Percentiles rank a stretch among this genome's conserved stretches.
Evolutionary conservation across 768 basidiomycete genomes (phyloP).

Genomic region (Boletus pseudopeckii): DNA sequence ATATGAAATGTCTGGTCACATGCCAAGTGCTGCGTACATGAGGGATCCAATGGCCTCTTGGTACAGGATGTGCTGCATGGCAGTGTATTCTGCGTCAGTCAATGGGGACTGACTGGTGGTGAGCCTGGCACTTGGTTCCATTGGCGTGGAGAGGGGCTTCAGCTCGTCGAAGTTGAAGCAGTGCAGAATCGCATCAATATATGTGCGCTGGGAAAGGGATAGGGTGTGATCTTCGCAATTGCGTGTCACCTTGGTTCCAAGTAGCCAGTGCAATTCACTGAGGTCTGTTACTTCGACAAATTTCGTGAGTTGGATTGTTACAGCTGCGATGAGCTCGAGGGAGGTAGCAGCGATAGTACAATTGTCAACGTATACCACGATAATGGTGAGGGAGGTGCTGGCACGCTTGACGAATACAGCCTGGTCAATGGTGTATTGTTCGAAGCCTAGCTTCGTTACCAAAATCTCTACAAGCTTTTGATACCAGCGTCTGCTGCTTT

Average conservation of each 20-base stretch:
- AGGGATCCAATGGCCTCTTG: too few species aligned
- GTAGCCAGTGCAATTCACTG: too few species aligned
- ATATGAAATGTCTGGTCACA: too few species aligned
- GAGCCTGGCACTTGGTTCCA: not conserved
- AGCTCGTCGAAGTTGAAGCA: not conserved
- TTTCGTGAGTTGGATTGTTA: not conserved
- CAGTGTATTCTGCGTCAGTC: not conserved
- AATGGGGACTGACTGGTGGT: not conserved
- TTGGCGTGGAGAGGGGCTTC: not conserved
- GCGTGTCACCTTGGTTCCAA: too few species aligned
- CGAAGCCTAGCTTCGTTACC: not conserved
- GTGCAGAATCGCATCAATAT: not conserved
- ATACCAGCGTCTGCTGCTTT: not conserved
- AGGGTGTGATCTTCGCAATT: not conserved
- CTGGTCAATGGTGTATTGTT: not conserved
- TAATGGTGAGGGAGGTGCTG: not conserved
- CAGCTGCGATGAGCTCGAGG: not conserved
- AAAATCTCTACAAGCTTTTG: not conserved
- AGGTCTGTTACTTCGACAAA: not conserved
- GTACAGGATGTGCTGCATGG: too few species aligned
- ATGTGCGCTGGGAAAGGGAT: not conserved
- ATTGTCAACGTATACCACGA: not conserved
- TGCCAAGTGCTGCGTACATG: too few species aligned
- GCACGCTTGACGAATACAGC: not conserved
- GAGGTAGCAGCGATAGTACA: not conserved